Evolutionary conservation across 176 grass and related monocot genomes (phyloP), one percentile per base, ranked within the genome.

Genomic region (Pharus latifolius): DNA sequence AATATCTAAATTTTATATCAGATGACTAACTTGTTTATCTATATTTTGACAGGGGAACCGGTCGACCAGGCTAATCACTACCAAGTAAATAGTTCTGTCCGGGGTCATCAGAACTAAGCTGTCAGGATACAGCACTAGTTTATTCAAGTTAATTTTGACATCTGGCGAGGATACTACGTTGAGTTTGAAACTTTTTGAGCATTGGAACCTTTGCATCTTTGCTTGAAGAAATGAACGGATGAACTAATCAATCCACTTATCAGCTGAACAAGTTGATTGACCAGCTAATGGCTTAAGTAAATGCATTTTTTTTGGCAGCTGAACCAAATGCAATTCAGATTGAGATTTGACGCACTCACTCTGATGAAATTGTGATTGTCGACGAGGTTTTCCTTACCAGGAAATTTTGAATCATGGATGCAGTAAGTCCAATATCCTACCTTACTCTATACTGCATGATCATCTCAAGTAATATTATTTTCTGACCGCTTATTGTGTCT

Each of bases 61-160:
- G 38, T 51, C 47, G 60, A 66, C 49, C 47, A 69, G 23, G 38
- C n/a, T 38, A 75, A 63, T 75, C 32, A 3, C 54, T 68, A 53
- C 20, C 51, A 56, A 78, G 40, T 38, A 31, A 56, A 37, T 27
- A 50, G 10, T 46, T 38, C 34, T 52, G 24, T 20, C 35, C 51
- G 24, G 75, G 68, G 49, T 69, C 56, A 63, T 16, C 49, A 37
- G 47, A 68, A 29, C 9, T 69, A 0, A 66, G 55, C 60, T 73
- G 31, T 58, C n/a, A 52, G 58, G 74, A 14, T 51, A 58, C 32
- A 26, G 20, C 27, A 33, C 34, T 6, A 3, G 18, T 42, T 62
- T 63, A 3, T 5, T 37, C 0, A 17, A 43, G n/a, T n/a, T n/a
- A n/a, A n/a, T n/a, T n/a, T n/a, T n/a, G n/a, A n/a, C n/a, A n/a